Conservation (phyloP, 495 filamentous ascomycete genomes). For the Tuber melanosporum region DNA sequence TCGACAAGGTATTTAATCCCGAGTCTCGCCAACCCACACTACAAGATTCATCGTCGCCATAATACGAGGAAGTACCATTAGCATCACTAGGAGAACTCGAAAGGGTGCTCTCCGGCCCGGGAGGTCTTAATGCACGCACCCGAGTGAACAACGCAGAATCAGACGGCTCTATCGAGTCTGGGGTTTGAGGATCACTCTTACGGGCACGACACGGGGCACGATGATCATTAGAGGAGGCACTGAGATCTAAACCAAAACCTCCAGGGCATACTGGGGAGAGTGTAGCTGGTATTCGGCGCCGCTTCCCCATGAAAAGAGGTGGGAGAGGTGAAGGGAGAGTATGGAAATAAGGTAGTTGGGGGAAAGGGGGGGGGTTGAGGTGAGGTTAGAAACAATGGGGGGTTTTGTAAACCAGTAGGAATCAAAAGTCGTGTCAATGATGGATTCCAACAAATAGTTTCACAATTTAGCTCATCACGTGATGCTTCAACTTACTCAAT, state of each 20-base stretch:
- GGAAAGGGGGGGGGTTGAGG: background rate
- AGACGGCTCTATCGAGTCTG: slow-evolving; percentile 18
- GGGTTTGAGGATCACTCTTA: slow-evolving; percentile 1
- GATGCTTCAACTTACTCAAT: background rate
- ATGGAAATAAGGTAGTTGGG: background rate
- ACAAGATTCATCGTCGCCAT: slow-evolving; percentile 14
- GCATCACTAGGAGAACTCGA: background rate
- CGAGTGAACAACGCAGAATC: slow-evolving; percentile 13
- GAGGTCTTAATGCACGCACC: slow-evolving; percentile 19
- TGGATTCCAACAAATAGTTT: background rate
- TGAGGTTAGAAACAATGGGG: background rate
- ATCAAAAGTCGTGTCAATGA: background rate
- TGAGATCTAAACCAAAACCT: background rate
- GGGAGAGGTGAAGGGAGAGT: background rate
- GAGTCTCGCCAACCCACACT: background rate
- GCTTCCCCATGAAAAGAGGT: background rate
- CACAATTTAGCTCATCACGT: background rate
- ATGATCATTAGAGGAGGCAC: background rate
- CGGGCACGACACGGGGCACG: background rate
- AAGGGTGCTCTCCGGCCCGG: background rate
- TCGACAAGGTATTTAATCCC: slow-evolving; percentile 8
- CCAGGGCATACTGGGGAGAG: background rate
- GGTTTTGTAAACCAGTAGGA: background rate
- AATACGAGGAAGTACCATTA: slow-evolving; percentile 23
- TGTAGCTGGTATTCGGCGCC: background rate